Evolutionary conservation across 208 protist species (phyloP).

Genomic region (Polymyxa betae): DNA sequence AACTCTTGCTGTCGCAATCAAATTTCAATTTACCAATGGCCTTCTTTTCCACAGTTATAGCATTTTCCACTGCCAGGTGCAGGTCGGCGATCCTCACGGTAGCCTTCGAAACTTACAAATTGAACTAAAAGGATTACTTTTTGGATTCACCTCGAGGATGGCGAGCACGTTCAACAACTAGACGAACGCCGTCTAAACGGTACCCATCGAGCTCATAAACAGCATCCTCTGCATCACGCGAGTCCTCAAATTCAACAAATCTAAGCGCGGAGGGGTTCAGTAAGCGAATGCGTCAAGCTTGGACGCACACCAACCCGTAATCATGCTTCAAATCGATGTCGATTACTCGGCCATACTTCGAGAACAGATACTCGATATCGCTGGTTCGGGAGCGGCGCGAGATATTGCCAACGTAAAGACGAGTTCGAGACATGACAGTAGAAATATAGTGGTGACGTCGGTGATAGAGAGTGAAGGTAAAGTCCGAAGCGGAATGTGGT

Average conservation of each 20-base stretch:
- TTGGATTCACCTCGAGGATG: slow-evolving; percentile 7
- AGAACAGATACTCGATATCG: slow-evolving; percentile 60
- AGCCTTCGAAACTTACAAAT: not conserved
- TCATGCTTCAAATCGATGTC: slow-evolving; percentile 57
- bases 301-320: slow-evolving; percentile 31
- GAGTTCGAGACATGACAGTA: slow-evolving; percentile 35
- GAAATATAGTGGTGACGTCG: no score
- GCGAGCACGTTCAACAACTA: slow-evolving; percentile 57
- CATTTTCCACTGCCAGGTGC: slow-evolving; percentile 51
- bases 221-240: slow-evolving; percentile 57
- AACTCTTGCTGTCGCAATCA: no score
- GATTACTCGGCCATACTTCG: slow-evolving; percentile 49
- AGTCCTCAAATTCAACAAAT: slow-evolving; percentile 59
- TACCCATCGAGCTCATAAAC: slow-evolving; percentile 60
- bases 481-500: no score
- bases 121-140: not conserved
- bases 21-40: slow-evolving; percentile 14
- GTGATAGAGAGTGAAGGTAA: no score
- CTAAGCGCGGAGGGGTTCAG: not conserved
- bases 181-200: slow-evolving; percentile 53
- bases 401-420: slow-evolving; percentile 61
- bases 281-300: not conserved
- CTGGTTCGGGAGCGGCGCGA: slow-evolving; percentile 53
- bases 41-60: slow-evolving; percentile 61
- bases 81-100: not conserved